A percentile compares a stretch with the other conserved stretches of the same genome.
Evolutionary conservation across 345 rosid genomes (phyloP).

Genomic region (Arabis hirsuta): DNA sequence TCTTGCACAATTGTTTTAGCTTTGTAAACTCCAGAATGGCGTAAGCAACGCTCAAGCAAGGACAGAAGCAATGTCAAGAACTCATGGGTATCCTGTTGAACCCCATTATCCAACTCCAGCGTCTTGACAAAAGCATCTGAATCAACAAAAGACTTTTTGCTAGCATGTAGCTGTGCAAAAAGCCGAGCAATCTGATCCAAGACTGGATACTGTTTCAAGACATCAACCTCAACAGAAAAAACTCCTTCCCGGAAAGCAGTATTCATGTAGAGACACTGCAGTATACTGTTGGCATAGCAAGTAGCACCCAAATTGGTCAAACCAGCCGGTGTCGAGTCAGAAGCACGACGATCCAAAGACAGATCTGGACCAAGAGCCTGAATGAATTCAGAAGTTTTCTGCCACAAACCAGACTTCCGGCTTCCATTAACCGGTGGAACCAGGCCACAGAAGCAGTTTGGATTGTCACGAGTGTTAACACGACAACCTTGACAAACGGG

Average conservation of each 20-base stretch:
- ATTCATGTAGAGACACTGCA: conserved; percentile 92
- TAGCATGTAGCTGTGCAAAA: conserved; percentile 82
- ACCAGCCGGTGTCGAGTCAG: conserved; percentile 81
- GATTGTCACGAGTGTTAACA: conserved; percentile 86
- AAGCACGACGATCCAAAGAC: conserved; percentile 62
- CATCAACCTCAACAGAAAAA: conserved; percentile 80
- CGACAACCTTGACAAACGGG: conserved; percentile 96
- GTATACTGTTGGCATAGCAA: conserved; percentile 97
- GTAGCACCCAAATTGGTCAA: conserved; percentile 95
- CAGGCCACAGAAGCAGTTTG: conserved; percentile 91
- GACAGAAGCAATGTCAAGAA: conserved; percentile 90
- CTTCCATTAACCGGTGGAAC: conserved; percentile 83
- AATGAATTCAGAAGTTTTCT: conserved; percentile 73
- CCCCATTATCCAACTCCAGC: conserved; percentile 89
- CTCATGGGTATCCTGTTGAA: conserved; percentile 98
- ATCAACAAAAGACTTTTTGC: conserved; percentile 83
- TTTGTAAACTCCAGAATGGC: conserved; percentile 62
- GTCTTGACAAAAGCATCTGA: conserved; percentile 94
- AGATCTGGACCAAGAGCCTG: conserved; percentile 79
- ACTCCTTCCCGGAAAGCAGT: conserved; percentile 75
- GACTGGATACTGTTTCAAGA: conserved; percentile 75
- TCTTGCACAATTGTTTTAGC: conserved; percentile 87
- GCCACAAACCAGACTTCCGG: conserved; percentile 92
- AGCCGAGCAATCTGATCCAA: conserved; percentile 86
- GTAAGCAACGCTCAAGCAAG: conserved; percentile 86